These are phyloP conservation scores for Magnaporthales sp. DNA, from an alignment of 2,329 filamentous ascomycete species.

Conservation along the genomic window DNA sequence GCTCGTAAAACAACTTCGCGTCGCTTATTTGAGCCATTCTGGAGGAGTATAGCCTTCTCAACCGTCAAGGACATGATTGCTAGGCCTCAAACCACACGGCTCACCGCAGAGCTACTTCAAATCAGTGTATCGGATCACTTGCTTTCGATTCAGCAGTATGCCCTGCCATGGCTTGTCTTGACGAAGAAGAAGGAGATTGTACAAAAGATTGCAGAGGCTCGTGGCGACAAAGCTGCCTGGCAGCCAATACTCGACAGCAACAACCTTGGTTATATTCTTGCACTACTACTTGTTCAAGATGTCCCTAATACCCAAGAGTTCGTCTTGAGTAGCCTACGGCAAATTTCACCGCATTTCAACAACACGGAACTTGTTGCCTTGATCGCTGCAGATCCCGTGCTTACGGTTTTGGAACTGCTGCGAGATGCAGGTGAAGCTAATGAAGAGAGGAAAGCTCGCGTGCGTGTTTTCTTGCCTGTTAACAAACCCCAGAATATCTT, in stretches of 20 bases:
- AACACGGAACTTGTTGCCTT: conserved; percentile 58
- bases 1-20: conserved; percentile 51
- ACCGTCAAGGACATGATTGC: conserved; percentile 74
- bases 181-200: conserved; percentile 71
- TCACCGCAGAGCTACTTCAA: conserved; percentile 72
- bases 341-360: conserved; percentile 63
- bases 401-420: conserved; percentile 71
- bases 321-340: conserved; percentile 58
- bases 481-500: background rate
- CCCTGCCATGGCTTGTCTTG: conserved; percentile 79
- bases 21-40: conserved; percentile 76
- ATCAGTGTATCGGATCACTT: conserved; percentile 69
- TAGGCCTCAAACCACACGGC: conserved; percentile 72
- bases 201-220: conserved; percentile 69
- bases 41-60: conserved; percentile 74
- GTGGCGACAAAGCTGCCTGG: conserved; percentile 58
- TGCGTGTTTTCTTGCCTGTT: conserved; percentile 29
- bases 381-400: conserved; percentile 65
- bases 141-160: conserved; percentile 66
- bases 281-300: conserved; percentile 50
- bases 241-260: conserved; percentile 42
- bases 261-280: conserved; percentile 50
- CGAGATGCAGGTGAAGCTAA: conserved; percentile 66
- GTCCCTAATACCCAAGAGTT: conserved; percentile 50
- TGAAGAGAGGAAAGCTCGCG: conserved; percentile 45